Evolutionary conservation across 495 filamentous ascomycete species (phyloP), one percentile per base, ranked within the genome.

Genomic region (Podospora conica): DNA sequence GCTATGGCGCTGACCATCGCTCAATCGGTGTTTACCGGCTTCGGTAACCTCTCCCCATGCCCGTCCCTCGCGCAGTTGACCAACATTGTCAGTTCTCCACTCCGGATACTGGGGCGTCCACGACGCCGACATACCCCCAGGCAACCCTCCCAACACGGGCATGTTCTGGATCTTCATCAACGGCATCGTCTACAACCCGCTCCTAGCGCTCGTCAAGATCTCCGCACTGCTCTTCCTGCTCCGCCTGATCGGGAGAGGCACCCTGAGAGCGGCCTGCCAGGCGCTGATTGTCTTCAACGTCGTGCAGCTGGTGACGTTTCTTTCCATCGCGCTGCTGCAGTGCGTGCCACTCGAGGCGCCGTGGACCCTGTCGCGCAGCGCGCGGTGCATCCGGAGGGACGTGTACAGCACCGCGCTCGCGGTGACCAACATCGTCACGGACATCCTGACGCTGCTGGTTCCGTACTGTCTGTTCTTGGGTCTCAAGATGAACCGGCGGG

Each of bases 131-230:
- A 75, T 84, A 7, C 83, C 83, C 11, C 72, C 62, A 11, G 28
- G 10, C 72, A 74, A 33, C 69, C 74, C 25, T 48, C 58, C 20
- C 71, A 73, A 31, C 69, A 73, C 20, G 5, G 75, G 76, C 21
- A 65, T 70, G 11, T 76, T 77, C 63, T 78, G 76, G 74, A 75
- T 83, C 68, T 84, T 81, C 31, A 77, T 81, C 7, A 79, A 81
- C 61, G 83, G 87, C 63, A 71, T 87, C 57, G 69, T 87, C 24
- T 88, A 89, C 72, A 86, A 85, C 66, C 85, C 85, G 0, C 78
- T 85, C 62, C 76, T 90, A 48, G 80, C 83, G n/a, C 69, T 85
- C 3, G 81, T 84, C 62, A 88, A 88, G 68, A 70, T 81, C 2
- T 83, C 81, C 1, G 77, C 87, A 73, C 74, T 88, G 73, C 66